Evolutionary conservation across 139 green algal genomes (phyloP).

Genomic region (Chlorella sorokiniana): DNA sequence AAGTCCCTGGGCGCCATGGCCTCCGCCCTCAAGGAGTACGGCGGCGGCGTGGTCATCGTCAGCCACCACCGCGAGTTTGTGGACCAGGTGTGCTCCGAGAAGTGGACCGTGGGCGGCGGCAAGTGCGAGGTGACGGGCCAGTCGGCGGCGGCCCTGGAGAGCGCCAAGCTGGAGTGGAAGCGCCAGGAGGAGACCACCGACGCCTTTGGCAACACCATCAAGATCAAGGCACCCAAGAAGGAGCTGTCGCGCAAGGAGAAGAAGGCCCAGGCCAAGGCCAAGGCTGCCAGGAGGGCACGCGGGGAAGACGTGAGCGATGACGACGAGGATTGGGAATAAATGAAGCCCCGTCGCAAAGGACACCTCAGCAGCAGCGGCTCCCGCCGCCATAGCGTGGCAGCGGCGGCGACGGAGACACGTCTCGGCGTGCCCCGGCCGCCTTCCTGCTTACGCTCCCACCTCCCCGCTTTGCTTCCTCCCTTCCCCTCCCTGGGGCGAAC

Average conservation of each 20-base stretch:
- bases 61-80: constrained; percentile 85
- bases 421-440: background rate
- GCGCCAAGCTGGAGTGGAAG: constrained; percentile 79
- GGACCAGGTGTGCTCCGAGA: constrained; percentile 78
- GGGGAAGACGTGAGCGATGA: constrained; percentile 43
- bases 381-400: constrained; percentile 19
- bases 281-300: constrained; percentile 66
- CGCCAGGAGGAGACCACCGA: constrained; percentile 82
- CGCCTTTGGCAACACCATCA: constrained; percentile 88
- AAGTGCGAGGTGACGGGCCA: constrained; percentile 61
- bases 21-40: constrained; percentile 60
- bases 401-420: constrained; percentile 15
- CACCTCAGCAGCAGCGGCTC: constrained; percentile 1
- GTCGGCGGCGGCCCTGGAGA: constrained; percentile 45
- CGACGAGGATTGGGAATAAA: constrained; percentile 27
- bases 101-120: constrained; percentile 84
- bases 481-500: too few relatives aligned
- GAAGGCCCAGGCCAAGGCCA: constrained; percentile 74
- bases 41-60: constrained; percentile 82
- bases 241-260: constrained; percentile 92
- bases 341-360: background rate
- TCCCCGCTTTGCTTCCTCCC: background rate
- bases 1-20: constrained; percentile 74
- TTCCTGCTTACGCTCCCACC: too few relatives aligned
- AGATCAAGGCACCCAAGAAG: constrained; percentile 88